A percentile compares a stretch with the other conserved stretches of the same genome.
Evolutionary conservation across 768 basidiomycete species (phyloP).

Genomic region (Suillus paluster): DNA sequence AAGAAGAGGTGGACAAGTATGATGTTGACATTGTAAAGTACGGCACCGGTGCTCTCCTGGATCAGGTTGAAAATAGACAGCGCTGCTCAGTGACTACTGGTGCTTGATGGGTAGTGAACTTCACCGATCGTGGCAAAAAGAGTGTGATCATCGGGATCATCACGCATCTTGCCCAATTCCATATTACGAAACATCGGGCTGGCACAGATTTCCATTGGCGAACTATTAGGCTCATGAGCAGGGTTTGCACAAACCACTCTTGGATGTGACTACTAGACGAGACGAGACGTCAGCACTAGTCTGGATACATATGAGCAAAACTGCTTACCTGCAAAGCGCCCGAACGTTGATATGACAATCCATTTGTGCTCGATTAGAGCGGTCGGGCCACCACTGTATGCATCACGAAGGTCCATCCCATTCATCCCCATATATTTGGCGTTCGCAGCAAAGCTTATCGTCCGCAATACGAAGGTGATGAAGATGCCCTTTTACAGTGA

Average conservation of each 20-base stretch:
- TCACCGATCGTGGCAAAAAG: too few species aligned
- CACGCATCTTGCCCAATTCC: too few species aligned
- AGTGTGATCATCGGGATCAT: too few species aligned
- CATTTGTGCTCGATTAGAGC: slow-evolving; percentile 18
- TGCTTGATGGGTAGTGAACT: too few species aligned
- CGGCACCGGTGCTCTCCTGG: too few species aligned
- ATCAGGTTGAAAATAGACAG: too few species aligned
- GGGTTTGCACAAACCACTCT: slow-evolving; percentile 34
- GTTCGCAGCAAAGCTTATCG: slow-evolving; percentile 29
- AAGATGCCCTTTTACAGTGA: too few species aligned
- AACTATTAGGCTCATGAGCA: slow-evolving; percentile 20
- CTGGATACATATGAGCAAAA: background rate
- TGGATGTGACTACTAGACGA: slow-evolving; percentile 28
- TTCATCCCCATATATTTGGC: slow-evolving; percentile 34
- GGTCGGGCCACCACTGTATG: slow-evolving; percentile 12
- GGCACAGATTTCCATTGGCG: background rate
- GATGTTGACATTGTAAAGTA: too few species aligned
- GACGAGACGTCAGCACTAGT: background rate
- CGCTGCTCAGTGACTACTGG: too few species aligned
- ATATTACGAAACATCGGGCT: too few species aligned
- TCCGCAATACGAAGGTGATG: slow-evolving; percentile 30
- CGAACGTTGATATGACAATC: slow-evolving; percentile 25
- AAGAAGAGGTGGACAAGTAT: too few species aligned
- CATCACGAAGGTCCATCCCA: slow-evolving; percentile 34
- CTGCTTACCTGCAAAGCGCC: slow-evolving; percentile 21